phyloP scores from a whole-genome alignment of 768 basidiomycete species.

The Cytidiella melzeri region DNA sequence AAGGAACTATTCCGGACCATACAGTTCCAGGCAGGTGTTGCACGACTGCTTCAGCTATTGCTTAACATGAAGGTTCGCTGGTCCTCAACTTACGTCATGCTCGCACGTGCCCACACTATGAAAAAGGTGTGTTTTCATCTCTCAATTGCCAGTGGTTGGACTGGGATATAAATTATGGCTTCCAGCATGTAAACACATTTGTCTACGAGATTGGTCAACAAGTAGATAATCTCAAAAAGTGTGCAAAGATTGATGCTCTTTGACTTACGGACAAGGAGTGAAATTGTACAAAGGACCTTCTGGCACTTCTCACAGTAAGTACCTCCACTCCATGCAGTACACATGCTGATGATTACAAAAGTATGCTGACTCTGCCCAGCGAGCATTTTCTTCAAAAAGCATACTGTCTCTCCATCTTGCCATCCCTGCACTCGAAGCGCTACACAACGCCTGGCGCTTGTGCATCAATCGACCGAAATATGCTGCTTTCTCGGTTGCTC shows the following conservation, averaged over 20 bases:
- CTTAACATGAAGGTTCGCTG: constrained; percentile 29
- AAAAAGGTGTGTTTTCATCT: constrained; percentile 5
- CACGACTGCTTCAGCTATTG: constrained; percentile 13
- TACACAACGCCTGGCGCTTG: constrained; percentile 23
- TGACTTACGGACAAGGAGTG: constrained; percentile 20
- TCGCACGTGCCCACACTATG: constrained; percentile 11
- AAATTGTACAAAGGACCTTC: too few species aligned
- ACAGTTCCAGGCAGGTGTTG: constrained; percentile 7
- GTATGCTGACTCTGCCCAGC: constrained; percentile 26
- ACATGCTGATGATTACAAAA: too few species aligned
- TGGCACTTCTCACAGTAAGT: too few species aligned
- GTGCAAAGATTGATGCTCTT: constrained; percentile 13
- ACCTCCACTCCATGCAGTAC: too few species aligned
- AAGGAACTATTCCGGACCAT: constrained; percentile 20
- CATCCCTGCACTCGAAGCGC: constrained; percentile 24
- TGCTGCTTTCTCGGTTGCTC: constrained; percentile 15
- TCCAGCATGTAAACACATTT: constrained; percentile 16
- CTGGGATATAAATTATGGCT: background rate
- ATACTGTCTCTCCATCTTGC: constrained; percentile 22
- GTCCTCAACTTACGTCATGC: constrained; percentile 29
- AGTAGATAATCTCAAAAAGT: constrained; percentile 16
- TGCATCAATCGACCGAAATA: constrained; percentile 12
- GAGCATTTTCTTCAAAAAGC: constrained; percentile 25
- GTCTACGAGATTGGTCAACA: constrained; percentile 18
- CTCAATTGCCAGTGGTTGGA: background rate